These are phyloP conservation scores for Colletotrichum theobromicola DNA, from an alignment of 2,329 filamentous ascomycete genomes.

Conservation along the genomic window DNA sequence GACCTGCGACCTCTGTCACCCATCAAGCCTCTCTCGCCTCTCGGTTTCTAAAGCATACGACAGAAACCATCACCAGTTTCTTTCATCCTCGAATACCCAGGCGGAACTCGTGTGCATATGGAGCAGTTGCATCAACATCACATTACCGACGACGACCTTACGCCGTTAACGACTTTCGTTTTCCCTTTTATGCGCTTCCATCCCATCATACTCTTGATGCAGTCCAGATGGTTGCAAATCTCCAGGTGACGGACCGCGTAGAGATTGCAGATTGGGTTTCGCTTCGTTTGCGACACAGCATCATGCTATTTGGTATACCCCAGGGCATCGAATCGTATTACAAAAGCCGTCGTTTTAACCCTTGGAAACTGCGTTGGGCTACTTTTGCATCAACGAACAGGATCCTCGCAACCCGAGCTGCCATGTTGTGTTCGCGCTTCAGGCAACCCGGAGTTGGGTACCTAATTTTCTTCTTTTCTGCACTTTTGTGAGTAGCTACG, in stretches of 20 bases:
- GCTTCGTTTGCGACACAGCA: constrained; percentile 18
- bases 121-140: constrained; percentile 7
- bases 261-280: not conserved
- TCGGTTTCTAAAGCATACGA: constrained; percentile 53
- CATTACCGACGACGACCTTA: constrained; percentile 38
- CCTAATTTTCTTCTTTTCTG: constrained; percentile 15
- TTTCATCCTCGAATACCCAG: constrained; percentile 19
- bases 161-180: constrained; percentile 35
- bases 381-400: constrained; percentile 2
- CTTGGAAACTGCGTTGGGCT: constrained; percentile 13
- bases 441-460: constrained; percentile 7
- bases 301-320: constrained; percentile 22
- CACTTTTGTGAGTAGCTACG: constrained; percentile 8
- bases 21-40: constrained; percentile 69
- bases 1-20: constrained; percentile 66
- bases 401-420: not conserved
- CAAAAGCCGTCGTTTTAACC: constrained; percentile 23
- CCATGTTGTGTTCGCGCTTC: not conserved
- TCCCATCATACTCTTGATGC: not conserved
- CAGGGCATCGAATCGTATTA: constrained; percentile 19
- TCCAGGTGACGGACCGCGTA: not conserved
- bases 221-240: not conserved
- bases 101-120: constrained; percentile 19
- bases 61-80: constrained; percentile 20
- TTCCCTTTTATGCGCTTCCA: not conserved